Evolutionary conservation across 176 grass and related monocot genomes (phyloP), one percentile per base, ranked within the genome.

Genomic region (Poa annua): DNA sequence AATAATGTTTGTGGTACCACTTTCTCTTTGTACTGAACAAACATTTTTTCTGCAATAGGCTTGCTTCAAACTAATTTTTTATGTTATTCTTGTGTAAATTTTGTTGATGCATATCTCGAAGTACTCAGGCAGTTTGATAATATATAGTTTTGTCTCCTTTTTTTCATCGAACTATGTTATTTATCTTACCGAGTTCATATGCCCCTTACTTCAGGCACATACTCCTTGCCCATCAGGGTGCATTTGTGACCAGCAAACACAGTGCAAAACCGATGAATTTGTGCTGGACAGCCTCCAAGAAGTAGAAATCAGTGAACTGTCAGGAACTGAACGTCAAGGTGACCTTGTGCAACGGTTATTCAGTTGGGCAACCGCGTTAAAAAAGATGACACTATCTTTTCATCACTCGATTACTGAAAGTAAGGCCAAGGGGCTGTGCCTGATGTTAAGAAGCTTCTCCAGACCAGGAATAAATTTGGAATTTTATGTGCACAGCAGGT

Each of bases 321-420:
- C 17, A 47, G 78, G 71, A 76, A 59, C 71, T 55, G 71, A 76
- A 13, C 14, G 67, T 82, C 71, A 81, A 59, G 6, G 80, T 24
- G 39, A 52, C 47, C 19, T 76, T 36, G 20, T 81, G 49, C 16
- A 81, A 51, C 50, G 11, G 3, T 39, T 87, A 67, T 86, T 86
- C 12, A 48, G 13, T 12, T 81, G 85, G 85, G 48, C 59, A 3
- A 75, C 36, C 1, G 11, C 11, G 17, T 36, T 81, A 33, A 80
- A 80, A 73, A 24, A 63, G n/a, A 73, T 79, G 66, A 41, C 42
- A 72, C 22, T 80, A 80, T 72, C 6, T 49, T 86, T 86, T 68
- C 9, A 62, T 36, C 0, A 13, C 6, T 61, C 51, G 24, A 24
- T 79, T 33, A 17, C 75, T 60, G 65, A 79, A 51, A 79, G 54